A percentile compares a stretch with the other conserved stretches of the same genome.
Conservation (phyloP, 208 protist species). For the Acanthamoeba royreba region DNA sequence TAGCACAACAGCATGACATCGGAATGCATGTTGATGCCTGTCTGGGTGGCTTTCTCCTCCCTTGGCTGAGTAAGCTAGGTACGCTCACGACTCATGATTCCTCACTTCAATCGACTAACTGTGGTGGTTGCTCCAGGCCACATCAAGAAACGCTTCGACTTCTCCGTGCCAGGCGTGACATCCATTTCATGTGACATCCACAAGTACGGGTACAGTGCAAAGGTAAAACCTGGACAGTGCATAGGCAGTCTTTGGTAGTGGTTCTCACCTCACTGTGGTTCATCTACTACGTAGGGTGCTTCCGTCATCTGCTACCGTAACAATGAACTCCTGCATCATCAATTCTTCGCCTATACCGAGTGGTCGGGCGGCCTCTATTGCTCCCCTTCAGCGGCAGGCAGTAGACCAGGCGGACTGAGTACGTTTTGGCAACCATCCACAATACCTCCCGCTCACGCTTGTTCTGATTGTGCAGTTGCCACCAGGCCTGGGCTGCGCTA, state of each 20-base stretch:
- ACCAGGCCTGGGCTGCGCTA: neutral
- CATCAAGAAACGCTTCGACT: conserved; percentile 85
- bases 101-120: no score
- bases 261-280: no score
- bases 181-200: conserved; percentile 95
- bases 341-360: conserved; percentile 91
- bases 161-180: conserved; percentile 91
- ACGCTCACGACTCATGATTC: no score
- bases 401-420: conserved; percentile 73
- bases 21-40: conserved; percentile 96
- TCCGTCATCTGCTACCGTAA: conserved; percentile 89
- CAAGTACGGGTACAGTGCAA: conserved; percentile 97
- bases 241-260: no score
- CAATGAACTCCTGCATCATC: conserved; percentile 84
- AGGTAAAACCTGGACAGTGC: no score
- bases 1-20: conserved; percentile 85
- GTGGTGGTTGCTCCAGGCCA: no score
- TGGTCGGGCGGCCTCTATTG: conserved; percentile 97
- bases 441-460: no score
- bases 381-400: conserved; percentile 91
- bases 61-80: conserved; percentile 79
- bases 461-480: no score
- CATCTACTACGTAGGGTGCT: neutral
- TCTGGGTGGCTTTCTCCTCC: conserved; percentile 94
- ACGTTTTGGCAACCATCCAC: no score